Base-by-base conservation (phyloP, 257 asterid genomes). In the Voacanga thouarsii region DNA sequence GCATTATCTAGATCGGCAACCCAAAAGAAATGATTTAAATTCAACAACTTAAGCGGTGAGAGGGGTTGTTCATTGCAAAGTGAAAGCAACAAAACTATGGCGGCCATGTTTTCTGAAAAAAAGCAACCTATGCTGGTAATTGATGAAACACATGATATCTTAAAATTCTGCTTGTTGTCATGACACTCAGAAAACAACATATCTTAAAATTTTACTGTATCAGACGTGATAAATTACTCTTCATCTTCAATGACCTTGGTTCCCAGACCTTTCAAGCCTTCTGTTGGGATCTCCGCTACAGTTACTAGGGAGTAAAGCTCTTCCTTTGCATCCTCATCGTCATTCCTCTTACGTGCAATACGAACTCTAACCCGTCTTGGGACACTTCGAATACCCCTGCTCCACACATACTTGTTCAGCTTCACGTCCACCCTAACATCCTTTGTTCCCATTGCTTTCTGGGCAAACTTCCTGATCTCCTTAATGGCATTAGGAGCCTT, bases 311-410 rank as follows among this genome's bases (percentile, higher is more conserved):
- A 89, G 75, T 84, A 89, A 47, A 89, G 89, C 87, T 89, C 91
- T 73, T 87, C 93, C 80, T 89, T 87, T 10, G 91, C 91, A 45
- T 89, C 93, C 81, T 89, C 93, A 21, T 89, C 91, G 19, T 89
- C 93, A 66, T 89, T 89, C 80, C 90, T 87, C 89, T 87, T 87
- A 72, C 90, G 84, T 70, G 93, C 93, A 76, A 89, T 81, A 24
- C 91, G 84, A 57, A 89, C 93, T 69, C 93, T 81, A 63, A 87
- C 77, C 2, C 91, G 81, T 72, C 93, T 84, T 37, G 91, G 93
- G 57, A 89, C 93, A 69, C 93, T 86, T 45, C 91, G 77, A 66
- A 89, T 89, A 33, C 93, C 91, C 78, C 88, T 84, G 87, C 93
- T 87, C 91, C 93, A 89, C 68, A 89, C 69, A 44, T 86, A 75